Conservation (phyloP, 2,329 filamentous ascomycete genomes). For the Diaporthe sp. region DNA sequence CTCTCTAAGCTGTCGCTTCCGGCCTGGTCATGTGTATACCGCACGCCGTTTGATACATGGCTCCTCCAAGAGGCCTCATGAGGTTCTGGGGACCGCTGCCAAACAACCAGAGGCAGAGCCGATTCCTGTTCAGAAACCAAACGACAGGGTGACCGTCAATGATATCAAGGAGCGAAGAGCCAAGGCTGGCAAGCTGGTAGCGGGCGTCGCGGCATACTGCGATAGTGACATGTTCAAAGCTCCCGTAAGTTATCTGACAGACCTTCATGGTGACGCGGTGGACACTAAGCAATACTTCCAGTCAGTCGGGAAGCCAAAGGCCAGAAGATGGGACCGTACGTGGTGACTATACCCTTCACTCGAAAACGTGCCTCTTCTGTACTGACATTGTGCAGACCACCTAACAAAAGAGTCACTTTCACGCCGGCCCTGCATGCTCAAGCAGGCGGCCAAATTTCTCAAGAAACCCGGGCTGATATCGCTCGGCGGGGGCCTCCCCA, state of each 20-base stretch:
- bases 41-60: conserved; percentile 33
- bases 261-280: not conserved
- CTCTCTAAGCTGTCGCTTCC: not conserved
- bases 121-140: conserved; percentile 30
- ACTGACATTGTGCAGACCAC: conserved; percentile 56
- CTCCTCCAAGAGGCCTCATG: conserved; percentile 29
- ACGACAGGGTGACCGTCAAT: conserved; percentile 66
- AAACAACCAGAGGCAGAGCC: conserved; percentile 45
- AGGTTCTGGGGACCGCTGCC: conserved; percentile 38
- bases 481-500: conserved; percentile 91
- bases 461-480: conserved; percentile 89
- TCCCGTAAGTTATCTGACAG: conserved; percentile 60
- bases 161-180: conserved; percentile 76
- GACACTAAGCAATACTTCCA: conserved; percentile 35
- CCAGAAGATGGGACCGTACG: conserved; percentile 88
- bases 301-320: conserved; percentile 74
- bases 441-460: conserved; percentile 83
- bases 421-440: conserved; percentile 78
- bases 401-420: conserved; percentile 73
- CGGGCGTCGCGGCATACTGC: conserved; percentile 80
- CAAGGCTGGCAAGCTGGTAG: conserved; percentile 79
- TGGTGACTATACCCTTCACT: conserved; percentile 43
- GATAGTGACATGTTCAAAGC: conserved; percentile 89
- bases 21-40: conserved; percentile 3
- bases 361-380: not conserved